Evolutionary conservation across 2,329 filamentous ascomycete species (phyloP).

Genomic region (Microascus cirrosus): DNA sequence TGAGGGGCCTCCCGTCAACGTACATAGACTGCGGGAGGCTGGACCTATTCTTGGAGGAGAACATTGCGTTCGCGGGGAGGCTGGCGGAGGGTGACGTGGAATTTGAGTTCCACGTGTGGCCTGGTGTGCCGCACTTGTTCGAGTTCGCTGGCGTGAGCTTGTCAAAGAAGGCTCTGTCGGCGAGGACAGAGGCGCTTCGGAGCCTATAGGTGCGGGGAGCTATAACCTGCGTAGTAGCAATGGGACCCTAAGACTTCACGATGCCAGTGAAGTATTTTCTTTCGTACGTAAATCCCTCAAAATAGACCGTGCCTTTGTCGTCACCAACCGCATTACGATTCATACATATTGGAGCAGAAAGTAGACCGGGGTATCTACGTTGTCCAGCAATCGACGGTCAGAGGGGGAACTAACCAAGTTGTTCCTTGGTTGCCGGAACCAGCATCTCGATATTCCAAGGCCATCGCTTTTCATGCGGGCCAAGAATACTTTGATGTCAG

Average conservation of each 20-base stretch:
- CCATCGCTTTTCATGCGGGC: no score
- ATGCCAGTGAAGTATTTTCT: not conserved
- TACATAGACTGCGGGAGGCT: constrained; percentile 26
- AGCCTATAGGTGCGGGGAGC: constrained; percentile 2
- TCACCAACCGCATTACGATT: no score
- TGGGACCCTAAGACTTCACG: not conserved
- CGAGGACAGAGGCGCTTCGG: constrained; percentile 3
- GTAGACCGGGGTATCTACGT: no score
- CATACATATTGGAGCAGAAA: no score
- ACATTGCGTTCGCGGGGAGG: constrained; percentile 16
- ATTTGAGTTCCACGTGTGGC: constrained; percentile 27
- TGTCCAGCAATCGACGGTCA: no score
- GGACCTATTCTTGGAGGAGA: constrained; percentile 25
- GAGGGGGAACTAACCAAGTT: no score
- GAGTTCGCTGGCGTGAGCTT: constrained; percentile 11
- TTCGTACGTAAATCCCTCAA: no score
- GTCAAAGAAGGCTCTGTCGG: constrained; percentile 13
- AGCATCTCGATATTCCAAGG: no score
- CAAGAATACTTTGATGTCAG: not conserved
- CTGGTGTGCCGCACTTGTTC: constrained; percentile 26
- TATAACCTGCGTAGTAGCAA: not conserved
- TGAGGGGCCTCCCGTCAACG: constrained; percentile 19
- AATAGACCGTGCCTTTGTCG: no score
- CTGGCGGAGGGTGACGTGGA: constrained; percentile 19
- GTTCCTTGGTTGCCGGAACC: no score